phyloP scores from a whole-genome alignment of 2,329 filamentous ascomycete genomes.

The Fusarium hostae region DNA sequence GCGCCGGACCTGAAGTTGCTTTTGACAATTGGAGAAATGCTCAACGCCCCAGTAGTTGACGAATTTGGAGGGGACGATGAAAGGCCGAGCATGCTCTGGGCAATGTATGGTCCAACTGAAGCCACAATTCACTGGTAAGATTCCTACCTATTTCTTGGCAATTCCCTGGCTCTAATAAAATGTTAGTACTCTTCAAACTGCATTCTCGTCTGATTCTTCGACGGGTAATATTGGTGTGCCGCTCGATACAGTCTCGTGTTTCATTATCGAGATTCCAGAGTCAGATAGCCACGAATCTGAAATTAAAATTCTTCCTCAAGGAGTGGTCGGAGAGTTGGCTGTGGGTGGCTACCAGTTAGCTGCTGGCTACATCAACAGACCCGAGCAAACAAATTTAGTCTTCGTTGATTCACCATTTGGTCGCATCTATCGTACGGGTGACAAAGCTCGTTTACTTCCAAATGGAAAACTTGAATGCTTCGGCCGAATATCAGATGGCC shows the following conservation, averaged over 20 bases:
- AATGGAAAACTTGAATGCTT: slow-evolving; percentile 83
- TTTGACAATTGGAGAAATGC: slow-evolving; percentile 93
- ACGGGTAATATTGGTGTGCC: slow-evolving; percentile 80
- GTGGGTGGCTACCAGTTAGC: slow-evolving; percentile 85
- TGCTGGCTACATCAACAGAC: slow-evolving; percentile 82
- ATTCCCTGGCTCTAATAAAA: not conserved
- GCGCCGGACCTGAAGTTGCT: slow-evolving; percentile 77
- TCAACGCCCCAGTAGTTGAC: slow-evolving; percentile 78
- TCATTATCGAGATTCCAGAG: slow-evolving; percentile 67
- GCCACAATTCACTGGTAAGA: slow-evolving; percentile 83
- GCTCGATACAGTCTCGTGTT: slow-evolving; percentile 83
- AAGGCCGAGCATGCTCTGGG: slow-evolving; percentile 77
- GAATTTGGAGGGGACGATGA: slow-evolving; percentile 76
- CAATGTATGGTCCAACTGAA: slow-evolving; percentile 95
- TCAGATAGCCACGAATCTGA: slow-evolving; percentile 34
- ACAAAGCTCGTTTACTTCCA: slow-evolving; percentile 76
- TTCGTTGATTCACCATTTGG: slow-evolving; percentile 79
- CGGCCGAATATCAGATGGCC: slow-evolving; percentile 81
- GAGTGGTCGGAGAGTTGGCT: slow-evolving; percentile 81
- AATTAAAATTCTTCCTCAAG: slow-evolving; percentile 68
- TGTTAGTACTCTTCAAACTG: slow-evolving; percentile 73
- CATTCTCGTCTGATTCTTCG: slow-evolving; percentile 65
- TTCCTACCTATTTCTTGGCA: not conserved
- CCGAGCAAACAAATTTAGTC: slow-evolving; percentile 75
- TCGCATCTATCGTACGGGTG: slow-evolving; percentile 83